Evolutionary conservation across 75 land plant genomes (phyloP), one percentile per base, ranked within the genome.

Genomic region (Picea sitchensis): DNA sequence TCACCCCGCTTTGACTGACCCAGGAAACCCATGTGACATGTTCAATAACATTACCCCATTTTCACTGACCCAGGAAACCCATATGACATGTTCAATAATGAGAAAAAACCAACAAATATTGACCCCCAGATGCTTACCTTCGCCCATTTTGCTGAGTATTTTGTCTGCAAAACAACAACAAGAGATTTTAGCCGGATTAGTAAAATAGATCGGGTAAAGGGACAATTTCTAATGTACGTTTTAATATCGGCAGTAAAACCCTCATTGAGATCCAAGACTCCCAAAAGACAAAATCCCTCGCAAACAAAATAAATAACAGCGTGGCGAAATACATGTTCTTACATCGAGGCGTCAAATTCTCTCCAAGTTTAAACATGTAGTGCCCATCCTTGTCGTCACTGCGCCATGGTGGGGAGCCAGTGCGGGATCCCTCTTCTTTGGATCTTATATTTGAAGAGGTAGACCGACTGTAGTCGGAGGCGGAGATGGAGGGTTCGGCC

Each of bases 381-480:
- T 95, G 98, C 20, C 98, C 98, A 90, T 95, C 96, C 80, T 93
- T 95, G 86, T 95, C 98, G 90, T 95, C 98, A 21, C 89, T 91
- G 61, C 93, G 88, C 90, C 92, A 86, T 78, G 96, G 95, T 58
- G 96, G 96, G 76, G 96, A 92, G 67, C 78, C 91, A 84, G 61
- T 80, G 71, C 91, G 91, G 32, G 78, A 51, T 11, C 78, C 58
- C 78, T 81, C 79, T 82, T 87, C 82, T 89, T 89, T 23, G 56
- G 59, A 85, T 80, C 9, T 51, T 51, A 51, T 9, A 51, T 9
- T 51, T 9, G 12, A 78, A 31, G 82, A 51, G 56, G 78, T 61
- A 65, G 83, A 73, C 73, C 67, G 72, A 86, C 83, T 47, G 60
- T 73, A 58, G 67, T 83, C 86, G 30, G 83, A 74, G 18, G 18